Evolutionary conservation across 2,329 filamentous ascomycete species (phyloP).

Genomic region (Whalleya microplaca): DNA sequence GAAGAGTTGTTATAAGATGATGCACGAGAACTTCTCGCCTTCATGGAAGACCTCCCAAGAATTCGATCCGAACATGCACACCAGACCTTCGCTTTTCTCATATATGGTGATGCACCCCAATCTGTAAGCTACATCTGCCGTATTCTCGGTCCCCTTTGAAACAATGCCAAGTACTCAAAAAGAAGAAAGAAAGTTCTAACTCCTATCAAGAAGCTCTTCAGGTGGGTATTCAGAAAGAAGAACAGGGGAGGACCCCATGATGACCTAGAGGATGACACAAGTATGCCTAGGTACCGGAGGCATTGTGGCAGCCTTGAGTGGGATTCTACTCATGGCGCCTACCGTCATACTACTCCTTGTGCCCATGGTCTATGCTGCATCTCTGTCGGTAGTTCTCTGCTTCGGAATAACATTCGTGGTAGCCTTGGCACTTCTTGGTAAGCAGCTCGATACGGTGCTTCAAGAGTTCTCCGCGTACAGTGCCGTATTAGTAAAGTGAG

Average conservation of each 20-base stretch:
- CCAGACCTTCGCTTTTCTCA: not conserved
- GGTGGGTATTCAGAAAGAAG: conserved; percentile 4
- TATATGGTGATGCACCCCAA: conserved; percentile 4
- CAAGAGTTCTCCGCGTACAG: conserved; percentile 4
- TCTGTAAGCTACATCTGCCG: not conserved
- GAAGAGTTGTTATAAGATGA: not conserved
- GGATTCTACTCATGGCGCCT: conserved; percentile 4
- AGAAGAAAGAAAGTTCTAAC: not conserved
- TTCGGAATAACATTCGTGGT: conserved; percentile 6
- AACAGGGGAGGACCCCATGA: not conserved
- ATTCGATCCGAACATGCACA: not conserved
- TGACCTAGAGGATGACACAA: not conserved
- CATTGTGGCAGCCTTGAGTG: conserved; percentile 2
- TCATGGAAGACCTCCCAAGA: conserved; percentile 2
- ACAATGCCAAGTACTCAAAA: not conserved
- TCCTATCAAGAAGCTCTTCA: not conserved
- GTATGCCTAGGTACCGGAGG: conserved; percentile 1
- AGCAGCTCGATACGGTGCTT: conserved; percentile 6
- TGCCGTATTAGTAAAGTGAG: conserved; percentile 7
- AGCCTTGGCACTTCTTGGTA: not conserved
- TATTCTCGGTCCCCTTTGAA: not conserved
- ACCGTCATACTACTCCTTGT: conserved; percentile 3
- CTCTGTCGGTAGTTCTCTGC: conserved; percentile 2
- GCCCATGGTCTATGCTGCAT: not conserved
- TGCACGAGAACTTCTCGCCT: conserved; percentile 1